Conservation (phyloP, 2,329 filamentous ascomycete genomes). For the Diaporthe australafricana region DNA sequence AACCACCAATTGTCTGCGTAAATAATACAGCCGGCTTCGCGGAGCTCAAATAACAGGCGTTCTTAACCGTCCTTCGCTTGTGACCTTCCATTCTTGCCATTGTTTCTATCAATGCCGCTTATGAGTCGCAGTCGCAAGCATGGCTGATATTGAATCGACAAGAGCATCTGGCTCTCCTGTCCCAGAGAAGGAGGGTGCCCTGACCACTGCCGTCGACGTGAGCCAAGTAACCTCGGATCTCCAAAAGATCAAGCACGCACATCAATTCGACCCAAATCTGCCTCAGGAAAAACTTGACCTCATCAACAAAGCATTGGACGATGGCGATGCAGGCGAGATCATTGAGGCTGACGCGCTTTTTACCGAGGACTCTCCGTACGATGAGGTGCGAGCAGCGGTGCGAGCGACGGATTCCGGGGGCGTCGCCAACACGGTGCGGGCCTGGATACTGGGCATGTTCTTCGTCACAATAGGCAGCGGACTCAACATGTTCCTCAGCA, state of each 20-base stretch:
- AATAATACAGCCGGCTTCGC: neutral
- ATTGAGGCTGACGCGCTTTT: conserved; percentile 47
- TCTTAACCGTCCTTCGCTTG: neutral
- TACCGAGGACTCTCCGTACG: conserved; percentile 52
- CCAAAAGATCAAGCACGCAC: conserved; percentile 46
- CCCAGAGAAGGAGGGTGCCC: conserved; percentile 19
- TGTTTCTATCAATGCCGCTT: neutral
- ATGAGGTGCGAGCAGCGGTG: conserved; percentile 57
- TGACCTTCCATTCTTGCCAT: neutral
- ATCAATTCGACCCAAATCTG: conserved; percentile 51
- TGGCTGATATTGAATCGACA: conserved; percentile 17
- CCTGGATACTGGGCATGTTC: conserved; percentile 57
- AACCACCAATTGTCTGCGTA: neutral
- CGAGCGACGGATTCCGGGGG: conserved; percentile 57
- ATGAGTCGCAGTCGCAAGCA: neutral
- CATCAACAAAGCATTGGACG: conserved; percentile 45
- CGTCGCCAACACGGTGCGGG: conserved; percentile 55
- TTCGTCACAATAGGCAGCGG: conserved; percentile 56
- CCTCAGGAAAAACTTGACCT: conserved; percentile 48
- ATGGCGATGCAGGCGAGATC: conserved; percentile 48
- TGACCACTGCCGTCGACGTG: conserved; percentile 25
- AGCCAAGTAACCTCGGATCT: conserved; percentile 39
- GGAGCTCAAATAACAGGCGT: neutral
- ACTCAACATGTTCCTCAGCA: conserved; percentile 51
- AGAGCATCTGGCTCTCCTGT: neutral